Evolutionary conservation across 2,329 filamentous ascomycete genomes (phyloP).

Genomic region (Diaporthe nobilis): DNA sequence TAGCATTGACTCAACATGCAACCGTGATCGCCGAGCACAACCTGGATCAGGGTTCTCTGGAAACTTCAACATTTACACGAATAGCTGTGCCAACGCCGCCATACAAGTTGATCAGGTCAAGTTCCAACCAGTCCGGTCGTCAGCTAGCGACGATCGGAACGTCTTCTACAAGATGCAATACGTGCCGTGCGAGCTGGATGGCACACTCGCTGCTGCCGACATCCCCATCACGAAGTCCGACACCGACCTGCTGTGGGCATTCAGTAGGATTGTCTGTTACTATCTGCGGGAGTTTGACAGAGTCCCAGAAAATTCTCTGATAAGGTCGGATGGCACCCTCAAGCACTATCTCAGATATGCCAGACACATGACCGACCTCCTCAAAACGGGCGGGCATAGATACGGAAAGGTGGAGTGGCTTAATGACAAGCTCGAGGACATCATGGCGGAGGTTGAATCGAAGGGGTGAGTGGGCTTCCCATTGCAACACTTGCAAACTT

Average conservation of each 20-base stretch:
- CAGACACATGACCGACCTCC: constrained; percentile 28
- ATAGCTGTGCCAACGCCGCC: constrained; percentile 1
- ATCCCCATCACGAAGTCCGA: background rate
- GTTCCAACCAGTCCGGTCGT: constrained; percentile 3
- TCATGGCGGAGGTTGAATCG: constrained; percentile 9
- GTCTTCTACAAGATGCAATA: constrained; percentile 27
- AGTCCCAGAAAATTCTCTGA: constrained; percentile 32
- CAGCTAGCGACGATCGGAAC: constrained; percentile 2
- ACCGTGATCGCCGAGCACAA: background rate
- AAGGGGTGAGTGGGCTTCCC: background rate
- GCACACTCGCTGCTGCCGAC: background rate
- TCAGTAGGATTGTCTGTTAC: constrained; percentile 41
- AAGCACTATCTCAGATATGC: constrained; percentile 41
- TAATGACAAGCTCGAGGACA: constrained; percentile 1
- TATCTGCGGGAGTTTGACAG: constrained; percentile 41
- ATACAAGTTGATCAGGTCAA: constrained; percentile 22
- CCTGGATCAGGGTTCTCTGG: constrained; percentile 14
- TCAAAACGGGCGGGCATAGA: background rate
- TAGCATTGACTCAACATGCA: constrained; percentile 3
- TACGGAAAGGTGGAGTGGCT: background rate
- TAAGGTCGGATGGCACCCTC: constrained; percentile 1
- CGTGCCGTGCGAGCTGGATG: constrained; percentile 25
- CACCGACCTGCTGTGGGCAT: constrained; percentile 14
- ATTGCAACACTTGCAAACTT: background rate
- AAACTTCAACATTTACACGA: constrained; percentile 13